Evolutionary conservation across 2,329 filamentous ascomycete genomes (phyloP).

Genomic region (Epichloe sylvatica): DNA sequence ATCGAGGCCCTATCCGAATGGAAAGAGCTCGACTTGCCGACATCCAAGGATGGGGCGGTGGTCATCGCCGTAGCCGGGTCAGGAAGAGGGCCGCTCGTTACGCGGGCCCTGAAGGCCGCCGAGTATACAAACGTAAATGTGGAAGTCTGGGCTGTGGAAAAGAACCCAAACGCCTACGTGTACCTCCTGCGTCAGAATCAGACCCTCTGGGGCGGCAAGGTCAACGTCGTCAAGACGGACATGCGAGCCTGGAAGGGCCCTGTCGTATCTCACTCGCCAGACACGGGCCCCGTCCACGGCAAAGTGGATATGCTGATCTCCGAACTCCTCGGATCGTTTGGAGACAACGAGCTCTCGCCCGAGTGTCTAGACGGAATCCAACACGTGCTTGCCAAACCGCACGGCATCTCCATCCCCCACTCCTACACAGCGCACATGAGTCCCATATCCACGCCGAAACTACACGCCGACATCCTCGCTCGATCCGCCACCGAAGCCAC

Average conservation of each 20-base stretch:
- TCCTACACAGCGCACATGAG: slow-evolving; percentile 89
- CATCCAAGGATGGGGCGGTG: slow-evolving; percentile 54
- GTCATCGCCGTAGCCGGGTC: slow-evolving; percentile 88
- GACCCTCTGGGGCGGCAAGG: slow-evolving; percentile 62
- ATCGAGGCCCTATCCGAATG: slow-evolving; percentile 71
- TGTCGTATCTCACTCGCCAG: slow-evolving; percentile 28
- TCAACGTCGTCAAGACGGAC: slow-evolving; percentile 86
- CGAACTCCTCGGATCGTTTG: slow-evolving; percentile 88
- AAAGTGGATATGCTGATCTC: slow-evolving; percentile 88
- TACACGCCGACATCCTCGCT: slow-evolving; percentile 65
- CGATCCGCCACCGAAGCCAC: slow-evolving; percentile 48
- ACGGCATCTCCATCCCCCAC: slow-evolving; percentile 79
- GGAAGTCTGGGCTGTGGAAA: slow-evolving; percentile 85
- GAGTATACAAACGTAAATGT: slow-evolving; percentile 61
- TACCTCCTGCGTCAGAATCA: slow-evolving; percentile 78
- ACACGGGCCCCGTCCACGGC: slow-evolving; percentile 35
- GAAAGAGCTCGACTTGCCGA: slow-evolving; percentile 56
- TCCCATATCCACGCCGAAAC: slow-evolving; percentile 77
- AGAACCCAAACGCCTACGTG: slow-evolving; percentile 96
- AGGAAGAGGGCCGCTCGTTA: slow-evolving; percentile 82
- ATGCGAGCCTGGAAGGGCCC: slow-evolving; percentile 96
- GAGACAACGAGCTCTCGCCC: slow-evolving; percentile 90
- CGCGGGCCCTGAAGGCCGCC: slow-evolving; percentile 70
- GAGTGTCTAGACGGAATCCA: slow-evolving; percentile 96
- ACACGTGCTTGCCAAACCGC: slow-evolving; percentile 60